Evolutionary conservation across 2,329 filamentous ascomycete species (phyloP).

Genomic region (Didymella exigua): DNA sequence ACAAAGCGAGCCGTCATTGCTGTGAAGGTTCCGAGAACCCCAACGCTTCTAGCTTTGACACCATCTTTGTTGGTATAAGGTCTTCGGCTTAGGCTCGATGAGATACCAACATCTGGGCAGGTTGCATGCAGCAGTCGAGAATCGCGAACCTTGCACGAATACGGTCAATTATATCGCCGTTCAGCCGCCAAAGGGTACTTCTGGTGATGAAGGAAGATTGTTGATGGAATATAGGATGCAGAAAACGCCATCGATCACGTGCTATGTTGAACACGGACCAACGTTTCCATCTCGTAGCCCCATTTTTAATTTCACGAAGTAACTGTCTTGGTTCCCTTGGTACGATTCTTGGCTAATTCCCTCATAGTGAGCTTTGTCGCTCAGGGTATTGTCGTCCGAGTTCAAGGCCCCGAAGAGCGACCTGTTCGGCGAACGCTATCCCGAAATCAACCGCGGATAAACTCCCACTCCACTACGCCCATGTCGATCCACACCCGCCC

Average conservation of each 20-base stretch:
- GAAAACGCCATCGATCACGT: not conserved
- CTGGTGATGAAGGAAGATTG: too few species aligned
- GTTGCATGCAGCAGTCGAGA: too few species aligned
- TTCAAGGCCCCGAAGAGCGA: not conserved
- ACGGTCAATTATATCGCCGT: too few species aligned
- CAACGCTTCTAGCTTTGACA: too few species aligned
- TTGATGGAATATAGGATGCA: too few species aligned
- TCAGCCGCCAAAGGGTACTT: too few species aligned
- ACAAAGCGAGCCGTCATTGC: too few species aligned
- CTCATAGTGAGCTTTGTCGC: not conserved
- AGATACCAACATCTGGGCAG: too few species aligned
- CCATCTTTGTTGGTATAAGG: too few species aligned
- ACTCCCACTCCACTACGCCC: conserved; percentile 7
- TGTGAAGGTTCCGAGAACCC: too few species aligned
- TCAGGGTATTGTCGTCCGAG: not conserved
- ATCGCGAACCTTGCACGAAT: too few species aligned
- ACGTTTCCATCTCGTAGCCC: not conserved
- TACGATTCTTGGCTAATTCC: not conserved
- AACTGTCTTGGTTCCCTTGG: not conserved
- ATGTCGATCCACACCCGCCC: conserved; percentile 20
- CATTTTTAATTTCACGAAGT: not conserved
- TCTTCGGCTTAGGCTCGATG: too few species aligned
- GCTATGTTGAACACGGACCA: not conserved
- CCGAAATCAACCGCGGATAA: conserved; percentile 21
- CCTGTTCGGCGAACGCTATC: conserved; percentile 14